Evolutionary conservation across 1,284 basidiomycete genomes (phyloP), one percentile per base, ranked within the genome.

Genomic region (Cutaneotrichosporon sp.): DNA sequence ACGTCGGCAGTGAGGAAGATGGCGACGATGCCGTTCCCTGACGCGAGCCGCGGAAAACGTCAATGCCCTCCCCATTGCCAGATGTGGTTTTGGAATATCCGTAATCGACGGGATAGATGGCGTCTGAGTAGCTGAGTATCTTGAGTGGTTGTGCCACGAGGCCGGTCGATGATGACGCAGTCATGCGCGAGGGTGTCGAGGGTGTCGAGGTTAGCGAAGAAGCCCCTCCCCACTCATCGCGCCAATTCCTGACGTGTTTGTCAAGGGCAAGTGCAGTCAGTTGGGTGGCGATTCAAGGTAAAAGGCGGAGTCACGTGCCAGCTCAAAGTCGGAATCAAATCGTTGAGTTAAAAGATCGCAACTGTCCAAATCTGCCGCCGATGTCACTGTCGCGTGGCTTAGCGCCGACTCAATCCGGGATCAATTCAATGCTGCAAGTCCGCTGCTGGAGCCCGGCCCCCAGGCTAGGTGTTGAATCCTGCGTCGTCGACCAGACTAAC

Each of bases 401-500:
- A 46, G 16, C 18, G 14, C 42, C 42, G 42, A 46, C 18, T 18
- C 18, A 18, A n/a, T 46, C 18, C 42, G 42, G 42, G 18, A 46
- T n/a, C 42, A 46, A 46, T 46, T 46, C 42, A 36, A 42, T 9
- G 40, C 40, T 18, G 40, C 40, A 18, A 36, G 36, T 26, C 26
- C 36, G 40, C 40, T 6, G 16, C 40, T 13, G 9, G 14, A 7
- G 14, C 40, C 40, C 9, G n/a, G 42, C 18, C 42, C 42, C 42
- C 42, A 8, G 42, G 42, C 42, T 46, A 46, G 42, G 42, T 18
- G 42, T 53, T 31, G 51, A 53, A 34, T 58, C 56, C 47, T 38
- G 38, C 55, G 55, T 56, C 55, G 55, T 56, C 55, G 55, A 56
- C 36, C 38, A 31, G 32, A 47, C 51, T 46, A 63, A 53, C 62